Evolutionary conservation across 257 asterid species (phyloP), one percentile per base, ranked within the genome.

Genomic region (Salvia miltiorrhiza): DNA sequence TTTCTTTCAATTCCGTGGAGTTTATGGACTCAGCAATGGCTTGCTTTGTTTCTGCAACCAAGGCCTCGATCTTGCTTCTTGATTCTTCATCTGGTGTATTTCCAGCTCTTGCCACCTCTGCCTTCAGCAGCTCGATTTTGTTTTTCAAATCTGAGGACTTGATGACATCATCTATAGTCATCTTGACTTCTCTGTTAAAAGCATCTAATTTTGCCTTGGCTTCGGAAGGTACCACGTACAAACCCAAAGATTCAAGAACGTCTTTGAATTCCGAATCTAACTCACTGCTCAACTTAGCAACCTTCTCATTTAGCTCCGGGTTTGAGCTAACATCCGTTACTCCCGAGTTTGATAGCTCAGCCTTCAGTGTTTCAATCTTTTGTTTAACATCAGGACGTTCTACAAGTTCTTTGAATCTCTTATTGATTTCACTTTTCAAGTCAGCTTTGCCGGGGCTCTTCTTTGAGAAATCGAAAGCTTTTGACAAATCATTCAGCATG

Each of bases 101-200:
- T 54, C 88, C 95, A 45, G 82, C 82, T 76, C 79, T 85, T 6
- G 48, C 85, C 48, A 81, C 81, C 79, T 80, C 88, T 14, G 65
- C 16, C 70, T 84, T 88, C 56, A 93, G 78, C 78, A 74, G 65
- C 76, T 90, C 95, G 52, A 88, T 84, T 79, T 78, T 88, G 32
- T 74, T 74, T 76, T 84, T 88, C 87, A 93, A 68, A 69, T 80
- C 90, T 5, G 91, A 73, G 20, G 96, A 85, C 35, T 47, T 64
- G 40, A 81, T 73, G 5, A 67, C 78, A 60, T 85, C 80, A 39
- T 85, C 90, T 73, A 88, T 81, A 43, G 78, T 52, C 76, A 64
- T 73, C 1, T 30, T 48, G 56, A 81, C 79, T 77, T 92, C 84
- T 52, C 70, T 74, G 59, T 79, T 69, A 10, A 85, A 85, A 4